Base-by-base conservation (phyloP, 345 rosid species). In the Abelmoschus esculentus region DNA sequence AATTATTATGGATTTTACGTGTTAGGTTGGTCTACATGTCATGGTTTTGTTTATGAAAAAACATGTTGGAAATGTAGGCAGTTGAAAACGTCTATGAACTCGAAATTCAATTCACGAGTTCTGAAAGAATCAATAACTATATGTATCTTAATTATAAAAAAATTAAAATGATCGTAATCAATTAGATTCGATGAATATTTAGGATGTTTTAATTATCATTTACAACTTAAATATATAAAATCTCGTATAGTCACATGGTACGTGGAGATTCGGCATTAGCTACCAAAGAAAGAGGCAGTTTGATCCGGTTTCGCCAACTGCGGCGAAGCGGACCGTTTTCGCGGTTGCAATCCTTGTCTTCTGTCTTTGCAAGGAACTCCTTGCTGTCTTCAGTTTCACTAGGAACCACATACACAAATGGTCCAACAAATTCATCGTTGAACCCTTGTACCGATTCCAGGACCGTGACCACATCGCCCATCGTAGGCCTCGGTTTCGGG, bases 401-500 rank as follows among this genome's bases (percentile, higher is more conserved):
- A 7, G 83, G 85, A 18, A 79, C 86, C 18, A 83, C 75, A 71
- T 83, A 85, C n/a, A 85, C 84, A 54, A 85, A 83, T 61, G 86
- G 74, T 19, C 62, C 83, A 29, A 17, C 18, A 57, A 74, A 74
- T 7, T 28, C 46, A 29, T 76, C 86, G 11, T 85, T 83, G 42
- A 83, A 83, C 26, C 72, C 85, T 75, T 87, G 92, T 38, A 88
- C 74, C 3, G 87, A 77, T 69, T 89, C 92, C 74, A 89, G 65
- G 15, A 84, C 69, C 44, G 76, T 77, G 61, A 92, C 89, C 54
- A 90, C 92, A 13, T 69, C 72, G 12, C 79, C 70, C 92, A 90
- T 92, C 6, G 78, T 67, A 36, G 96, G 98, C 74, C 96, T 83
- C 56, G 64, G 66, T 72, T 83, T 86, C 0, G 96, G 88, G 22